A percentile compares a stretch with the other conserved stretches of the same genome.
Evolutionary conservation across 495 filamentous ascomycete species (phyloP).

Genomic region (Aspergillus incahuasiensis): DNA sequence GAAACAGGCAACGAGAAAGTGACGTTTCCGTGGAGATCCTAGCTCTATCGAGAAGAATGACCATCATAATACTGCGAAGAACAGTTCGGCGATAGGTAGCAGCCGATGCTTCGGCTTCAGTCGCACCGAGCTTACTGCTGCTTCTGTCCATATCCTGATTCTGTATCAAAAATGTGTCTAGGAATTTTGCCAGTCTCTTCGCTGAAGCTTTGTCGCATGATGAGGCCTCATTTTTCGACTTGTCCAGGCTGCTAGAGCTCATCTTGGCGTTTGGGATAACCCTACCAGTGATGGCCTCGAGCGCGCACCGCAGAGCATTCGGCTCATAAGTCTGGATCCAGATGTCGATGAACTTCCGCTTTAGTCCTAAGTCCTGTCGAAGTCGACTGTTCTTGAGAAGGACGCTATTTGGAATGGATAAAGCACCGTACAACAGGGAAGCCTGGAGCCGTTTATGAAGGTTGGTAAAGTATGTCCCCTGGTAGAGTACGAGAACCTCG

Average conservation of each 20-base stretch:
- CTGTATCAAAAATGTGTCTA: conserved; percentile 55
- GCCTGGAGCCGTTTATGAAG: conserved; percentile 59
- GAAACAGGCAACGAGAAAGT: conserved; percentile 42
- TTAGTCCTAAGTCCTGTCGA: conserved; percentile 55
- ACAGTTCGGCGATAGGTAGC: conserved; percentile 53
- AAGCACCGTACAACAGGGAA: conserved; percentile 58
- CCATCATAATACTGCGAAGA: conserved; percentile 57
- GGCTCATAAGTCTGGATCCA: conserved; percentile 58
- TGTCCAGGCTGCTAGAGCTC: not conserved
- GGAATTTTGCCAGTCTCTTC: conserved; percentile 45
- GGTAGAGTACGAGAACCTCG: conserved; percentile 51
- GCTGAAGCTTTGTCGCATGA: conserved; percentile 27
- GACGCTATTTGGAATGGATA: conserved; percentile 52
- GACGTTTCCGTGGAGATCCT: conserved; percentile 21
- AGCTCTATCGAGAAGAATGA: conserved; percentile 55
- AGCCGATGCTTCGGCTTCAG: conserved; percentile 34
- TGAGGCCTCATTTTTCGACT: not conserved
- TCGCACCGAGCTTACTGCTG: conserved; percentile 13
- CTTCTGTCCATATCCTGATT: conserved; percentile 48
- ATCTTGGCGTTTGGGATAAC: conserved; percentile 28
- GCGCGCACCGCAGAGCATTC: conserved; percentile 42
- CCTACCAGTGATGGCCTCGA: conserved; percentile 59
- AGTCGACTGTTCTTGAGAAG: conserved; percentile 43
- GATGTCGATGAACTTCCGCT: conserved; percentile 51
- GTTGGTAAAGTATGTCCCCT: conserved; percentile 44